phyloP scores from a whole-genome alignment of 2,329 filamentous ascomycete species.

The Stylonectria norvegica region DNA sequence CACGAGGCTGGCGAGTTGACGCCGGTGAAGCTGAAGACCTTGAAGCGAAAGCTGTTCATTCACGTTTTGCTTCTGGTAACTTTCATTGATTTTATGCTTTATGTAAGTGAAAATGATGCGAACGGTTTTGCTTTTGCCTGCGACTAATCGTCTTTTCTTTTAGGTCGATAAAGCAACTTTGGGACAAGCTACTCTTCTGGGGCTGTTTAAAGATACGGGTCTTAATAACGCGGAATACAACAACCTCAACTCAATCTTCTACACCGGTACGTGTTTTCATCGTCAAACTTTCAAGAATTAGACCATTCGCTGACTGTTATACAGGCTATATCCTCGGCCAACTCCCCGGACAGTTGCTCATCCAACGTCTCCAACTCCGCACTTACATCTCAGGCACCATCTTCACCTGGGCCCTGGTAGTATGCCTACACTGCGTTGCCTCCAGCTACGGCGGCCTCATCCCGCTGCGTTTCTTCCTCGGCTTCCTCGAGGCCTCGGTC shows the following conservation, averaged over 20 bases:
- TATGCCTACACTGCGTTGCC: conserved; percentile 11
- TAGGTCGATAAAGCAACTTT: conserved; percentile 10
- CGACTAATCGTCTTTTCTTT: neutral
- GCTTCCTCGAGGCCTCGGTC: conserved; percentile 10
- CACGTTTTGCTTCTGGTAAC: conserved; percentile 1
- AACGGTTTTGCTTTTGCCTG: conserved; percentile 2
- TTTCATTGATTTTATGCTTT: conserved; percentile 4
- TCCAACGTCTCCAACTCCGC: conserved; percentile 9
- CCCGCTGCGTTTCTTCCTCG: conserved; percentile 11
- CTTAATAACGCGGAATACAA: conserved; percentile 11
- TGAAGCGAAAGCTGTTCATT: conserved; percentile 1
- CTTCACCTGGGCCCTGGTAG: conserved; percentile 9
- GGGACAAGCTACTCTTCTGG: conserved; percentile 8
- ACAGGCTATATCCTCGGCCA: conserved; percentile 12
- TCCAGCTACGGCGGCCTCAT: conserved; percentile 10
- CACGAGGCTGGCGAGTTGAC: conserved; percentile 4
- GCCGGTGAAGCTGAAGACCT: conserved; percentile 1
- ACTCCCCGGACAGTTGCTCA: conserved; percentile 9
- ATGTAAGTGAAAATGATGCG: neutral
- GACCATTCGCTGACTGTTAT: neutral
- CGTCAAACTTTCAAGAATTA: too few relatives aligned
- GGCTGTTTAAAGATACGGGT: conserved; percentile 8
- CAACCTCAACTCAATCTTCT: conserved; percentile 10
- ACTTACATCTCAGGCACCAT: conserved; percentile 9
- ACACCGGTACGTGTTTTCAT: conserved; percentile 4